Evolutionary conservation across 805 yeast genomes (phyloP), one percentile per base, ranked within the genome.

Genomic region (Wickerhamomyces hampshirensis): DNA sequence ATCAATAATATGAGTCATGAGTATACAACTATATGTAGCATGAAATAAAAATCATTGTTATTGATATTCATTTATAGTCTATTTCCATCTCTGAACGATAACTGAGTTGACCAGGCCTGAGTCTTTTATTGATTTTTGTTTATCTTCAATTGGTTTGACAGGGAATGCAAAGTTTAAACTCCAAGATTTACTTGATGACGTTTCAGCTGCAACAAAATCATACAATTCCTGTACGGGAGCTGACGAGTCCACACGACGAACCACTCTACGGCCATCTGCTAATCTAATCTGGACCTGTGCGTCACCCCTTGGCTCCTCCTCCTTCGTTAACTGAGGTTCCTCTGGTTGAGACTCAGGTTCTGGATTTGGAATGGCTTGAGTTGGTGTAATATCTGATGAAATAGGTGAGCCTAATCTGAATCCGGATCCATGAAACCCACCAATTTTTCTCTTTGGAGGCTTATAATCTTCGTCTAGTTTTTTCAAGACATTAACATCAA

Each of bases 401-500:
- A 85, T 82, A 2, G 94, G 93, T 1, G 94, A 81, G 1, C 98
- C 98, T 38, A 91, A 66, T 51, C 98, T 71, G 36, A 80, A 81
- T 14, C 98, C 98, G 2, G 61, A 53, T 4, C 98, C 98, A 12
- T 56, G 63, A 55, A 83, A 86, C 0, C 95, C 95, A 8, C 78
- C 82, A 11, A 69, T 59, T 30, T 62, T 62, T 37, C 64, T 62
- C 62, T 75, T 78, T 24, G 91, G 87, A n/a, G 86, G 77, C 29
- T 56, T 66, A 62, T 74, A 93, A 28, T 83, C 84, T 58, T 91
- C 95, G 36, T 87, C 94, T 36, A 84, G 64, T 48, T 83, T 83
- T 53, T 81, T 80, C 39, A 73, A 71, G n/a, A 93, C 93, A 28
- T 79, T 75, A 14, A 91, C 96, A 54, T 89, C 95, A 18, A 93